Evolutionary conservation across 179 eudicot species (phyloP), one percentile per base, ranked within the genome.

Genomic region (Spinacia oleracea): DNA sequence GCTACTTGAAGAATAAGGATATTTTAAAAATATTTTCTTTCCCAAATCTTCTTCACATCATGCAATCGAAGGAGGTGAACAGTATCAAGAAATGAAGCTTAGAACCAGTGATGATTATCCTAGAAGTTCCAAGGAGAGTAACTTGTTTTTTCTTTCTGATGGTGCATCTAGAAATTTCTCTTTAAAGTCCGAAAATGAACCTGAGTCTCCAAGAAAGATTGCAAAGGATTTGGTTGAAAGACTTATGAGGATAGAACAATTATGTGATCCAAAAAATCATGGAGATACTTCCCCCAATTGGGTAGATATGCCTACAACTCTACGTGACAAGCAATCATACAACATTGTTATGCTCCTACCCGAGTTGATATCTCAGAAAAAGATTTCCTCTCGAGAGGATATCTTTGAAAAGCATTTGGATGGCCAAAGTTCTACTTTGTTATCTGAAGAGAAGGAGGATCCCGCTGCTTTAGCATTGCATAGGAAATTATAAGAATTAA

Each of bases 401-500:
- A 43, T 59, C 32, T 29, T 65, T 15, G 76, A 79, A 18, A 74
- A 74, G 72, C 66, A 78, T 66, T 69, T 63, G 60, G 76, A 35
- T 32, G 64, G 75, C 10, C 9, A 35, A 7, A 58, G 35, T 48
- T 63, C 71, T 15, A 72, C 31, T n/a, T 35, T 20, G 48, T 46
- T 31, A 25, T 29, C 59, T 60, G 79, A 74, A 46, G 73, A 65
- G 3, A 51, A 62, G 16, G 76, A 23, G 21, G 80, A 76, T 21
- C 89, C 79, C 32, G 46, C 66, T 60, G 94, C 86, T 83, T 53
- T 62, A 45, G 83, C 76, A 32, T 76, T 90, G 76, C 71, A 77
- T 65, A 77, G 70, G 73, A 90, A 82, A 82, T 71, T 88, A 32
- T 81, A 89, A 81, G 91, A 89, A 80, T 90, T 85, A 29, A 88